phyloP scores from a whole-genome alignment of 257 asterid genomes.

The Handroanthus guayacan region DNA sequence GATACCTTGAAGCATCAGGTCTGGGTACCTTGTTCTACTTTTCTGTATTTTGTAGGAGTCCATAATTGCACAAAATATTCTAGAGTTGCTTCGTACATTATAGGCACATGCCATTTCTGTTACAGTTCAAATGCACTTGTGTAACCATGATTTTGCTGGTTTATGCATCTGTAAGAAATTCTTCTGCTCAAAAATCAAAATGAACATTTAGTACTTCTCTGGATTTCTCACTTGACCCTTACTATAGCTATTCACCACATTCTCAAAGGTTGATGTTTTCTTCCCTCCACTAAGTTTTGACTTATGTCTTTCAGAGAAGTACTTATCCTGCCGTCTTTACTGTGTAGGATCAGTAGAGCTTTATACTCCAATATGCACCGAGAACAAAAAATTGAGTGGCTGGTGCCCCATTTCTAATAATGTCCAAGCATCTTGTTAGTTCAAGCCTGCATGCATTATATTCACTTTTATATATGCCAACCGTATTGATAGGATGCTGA shows the following conservation, averaged over 20 bases:
- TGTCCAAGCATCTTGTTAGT: constrained; percentile 5
- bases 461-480: not conserved
- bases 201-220: constrained; percentile 1
- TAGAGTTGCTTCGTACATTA: constrained; percentile 13
- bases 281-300: not conserved
- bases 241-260: not conserved
- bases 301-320: not conserved
- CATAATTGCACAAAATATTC: constrained; percentile 25
- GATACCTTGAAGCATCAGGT: constrained; percentile 82
- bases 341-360: not conserved
- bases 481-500: not conserved
- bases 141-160: not conserved
- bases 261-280: not conserved
- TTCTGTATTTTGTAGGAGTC: constrained; percentile 20
- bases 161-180: constrained; percentile 17
- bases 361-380: constrained; percentile 4
- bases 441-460: constrained; percentile 23
- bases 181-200: constrained; percentile 20
- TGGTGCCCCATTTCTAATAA: constrained; percentile 10
- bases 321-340: not conserved
- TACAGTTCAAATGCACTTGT: not conserved
- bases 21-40: constrained; percentile 28
- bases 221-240: not conserved
- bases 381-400: constrained; percentile 22
- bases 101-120: constrained; percentile 23